phyloP scores from a whole-genome alignment of 768 basidiomycete species.

The Epithele typhae region DNA sequence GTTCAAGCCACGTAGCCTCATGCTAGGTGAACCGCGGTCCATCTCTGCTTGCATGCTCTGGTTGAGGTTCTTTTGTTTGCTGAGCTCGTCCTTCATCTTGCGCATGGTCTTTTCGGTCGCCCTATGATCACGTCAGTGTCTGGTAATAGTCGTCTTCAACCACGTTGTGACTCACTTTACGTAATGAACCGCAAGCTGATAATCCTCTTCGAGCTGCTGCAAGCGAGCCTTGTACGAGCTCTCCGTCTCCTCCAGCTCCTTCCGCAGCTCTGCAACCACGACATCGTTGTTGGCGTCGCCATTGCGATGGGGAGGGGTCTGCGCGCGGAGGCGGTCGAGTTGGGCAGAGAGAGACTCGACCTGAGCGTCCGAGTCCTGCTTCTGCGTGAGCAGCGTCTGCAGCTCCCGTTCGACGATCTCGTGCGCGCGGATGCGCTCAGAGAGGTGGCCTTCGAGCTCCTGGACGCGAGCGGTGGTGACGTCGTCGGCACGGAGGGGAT shows the following conservation, averaged over 20 bases:
- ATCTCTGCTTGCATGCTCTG: constrained; percentile 80
- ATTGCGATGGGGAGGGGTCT: constrained; percentile 41
- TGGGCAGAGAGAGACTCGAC: constrained; percentile 59
- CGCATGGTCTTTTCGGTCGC: constrained; percentile 98
- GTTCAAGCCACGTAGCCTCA: constrained; percentile 51
- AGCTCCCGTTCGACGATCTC: constrained; percentile 78
- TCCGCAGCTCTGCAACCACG: constrained; percentile 66
- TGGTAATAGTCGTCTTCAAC: neutral
- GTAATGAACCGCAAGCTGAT: constrained; percentile 94
- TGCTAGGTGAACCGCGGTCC: constrained; percentile 62
- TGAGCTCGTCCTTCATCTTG: constrained; percentile 92
- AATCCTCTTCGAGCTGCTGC: constrained; percentile 91
- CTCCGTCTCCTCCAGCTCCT: constrained; percentile 75
- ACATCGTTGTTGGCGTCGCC: constrained; percentile 36
- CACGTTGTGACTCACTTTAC: constrained; percentile 71
- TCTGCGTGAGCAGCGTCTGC: constrained; percentile 56
- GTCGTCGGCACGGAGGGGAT: constrained; percentile 23
- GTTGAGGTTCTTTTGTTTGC: constrained; percentile 83
- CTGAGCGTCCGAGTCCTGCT: constrained; percentile 72
- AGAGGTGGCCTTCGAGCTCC: constrained; percentile 76
- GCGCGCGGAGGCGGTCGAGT: constrained; percentile 59
- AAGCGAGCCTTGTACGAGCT: constrained; percentile 72
- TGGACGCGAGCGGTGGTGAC: constrained; percentile 43
- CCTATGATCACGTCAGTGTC: constrained; percentile 38
- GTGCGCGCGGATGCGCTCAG: constrained; percentile 65